Evolutionary conservation across 768 basidiomycete genomes (phyloP).

Genomic region (Royoungia palumana): DNA sequence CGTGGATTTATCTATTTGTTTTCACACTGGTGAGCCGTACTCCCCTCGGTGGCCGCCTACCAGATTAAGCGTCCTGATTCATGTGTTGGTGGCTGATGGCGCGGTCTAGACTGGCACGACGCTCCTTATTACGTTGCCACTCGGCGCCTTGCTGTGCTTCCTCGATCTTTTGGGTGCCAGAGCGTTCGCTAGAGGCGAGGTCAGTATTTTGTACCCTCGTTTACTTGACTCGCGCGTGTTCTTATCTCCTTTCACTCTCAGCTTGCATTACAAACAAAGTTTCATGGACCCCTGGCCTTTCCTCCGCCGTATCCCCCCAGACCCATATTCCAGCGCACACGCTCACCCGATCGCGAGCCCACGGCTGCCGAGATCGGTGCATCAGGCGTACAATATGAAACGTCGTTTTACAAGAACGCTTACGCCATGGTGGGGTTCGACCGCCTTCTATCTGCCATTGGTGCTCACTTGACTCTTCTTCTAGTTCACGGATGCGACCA

Average conservation of each 20-base stretch:
- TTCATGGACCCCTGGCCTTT: slow-evolving; percentile 66
- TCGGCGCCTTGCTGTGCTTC: slow-evolving; percentile 77
- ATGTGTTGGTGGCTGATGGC: slow-evolving; percentile 17
- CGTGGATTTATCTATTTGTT: slow-evolving; percentile 78
- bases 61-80: slow-evolving; percentile 4
- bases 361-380: slow-evolving; percentile 49
- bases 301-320: slow-evolving; percentile 61
- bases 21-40: slow-evolving; percentile 67
- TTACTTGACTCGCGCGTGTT: neutral
- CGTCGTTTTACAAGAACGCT: slow-evolving; percentile 76
- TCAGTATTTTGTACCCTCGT: slow-evolving; percentile 24
- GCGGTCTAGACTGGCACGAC: slow-evolving; percentile 66
- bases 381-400: slow-evolving; percentile 45
- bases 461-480: slow-evolving; percentile 5
- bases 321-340: slow-evolving; percentile 70
- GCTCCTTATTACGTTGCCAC: slow-evolving; percentile 71
- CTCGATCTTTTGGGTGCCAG: slow-evolving; percentile 73
- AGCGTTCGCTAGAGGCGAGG: slow-evolving; percentile 68
- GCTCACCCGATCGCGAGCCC: slow-evolving; percentile 38
- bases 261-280: slow-evolving; percentile 65
- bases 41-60: neutral
- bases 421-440: slow-evolving; percentile 66
- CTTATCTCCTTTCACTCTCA: slow-evolving; percentile 27
- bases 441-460: neutral
- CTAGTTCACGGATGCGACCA: slow-evolving; percentile 78